Conservation (phyloP, 495 filamentous ascomycete species). For the Apodospora peruviana region DNA sequence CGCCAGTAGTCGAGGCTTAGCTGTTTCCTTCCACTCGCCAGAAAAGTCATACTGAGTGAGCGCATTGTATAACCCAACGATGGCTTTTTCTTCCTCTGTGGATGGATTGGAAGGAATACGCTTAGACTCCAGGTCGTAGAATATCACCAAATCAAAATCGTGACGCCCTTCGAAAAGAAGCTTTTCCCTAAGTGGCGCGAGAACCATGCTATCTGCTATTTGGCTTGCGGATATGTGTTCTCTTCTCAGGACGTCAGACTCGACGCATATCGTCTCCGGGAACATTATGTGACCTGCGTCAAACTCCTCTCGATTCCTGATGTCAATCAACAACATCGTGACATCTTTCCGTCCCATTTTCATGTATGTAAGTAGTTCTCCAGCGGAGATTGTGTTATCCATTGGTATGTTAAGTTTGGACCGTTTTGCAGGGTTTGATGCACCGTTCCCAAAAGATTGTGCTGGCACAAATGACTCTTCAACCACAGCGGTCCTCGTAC, state of each 20-base stretch:
- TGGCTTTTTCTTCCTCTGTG: conserved; percentile 45
- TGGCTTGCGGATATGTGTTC: conserved; percentile 80
- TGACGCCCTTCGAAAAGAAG: conserved; percentile 68
- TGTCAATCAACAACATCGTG: conserved; percentile 76
- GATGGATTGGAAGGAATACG: conserved; percentile 35
- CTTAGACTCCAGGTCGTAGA: conserved; percentile 71
- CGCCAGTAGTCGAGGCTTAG: conserved; percentile 62
- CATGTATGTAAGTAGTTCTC: conserved; percentile 62
- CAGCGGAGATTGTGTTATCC: conserved; percentile 57
- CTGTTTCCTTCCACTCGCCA: conserved; percentile 52
- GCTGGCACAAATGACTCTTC: conserved; percentile 29
- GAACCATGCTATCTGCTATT: conserved; percentile 72
- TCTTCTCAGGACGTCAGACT: conserved; percentile 68
- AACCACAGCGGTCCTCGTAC: conserved; percentile 7
- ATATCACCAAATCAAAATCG: conserved; percentile 80
- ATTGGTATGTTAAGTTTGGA: conserved; percentile 42
- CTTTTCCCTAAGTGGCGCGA: conserved; percentile 71
- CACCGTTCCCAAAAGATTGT: conserved; percentile 20
- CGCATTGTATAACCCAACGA: conserved; percentile 70
- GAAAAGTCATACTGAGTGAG: conserved; percentile 74
- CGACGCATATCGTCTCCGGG: conserved; percentile 78
- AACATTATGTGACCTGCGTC: conserved; percentile 84
- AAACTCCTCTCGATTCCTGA: conserved; percentile 74
- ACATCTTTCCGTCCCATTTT: conserved; percentile 38
- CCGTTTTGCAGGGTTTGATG: conserved; percentile 14